These are phyloP conservation scores for Rugonectria rugulosa DNA, from an alignment of 2,329 filamentous ascomycete species.

Conservation along the genomic window DNA sequence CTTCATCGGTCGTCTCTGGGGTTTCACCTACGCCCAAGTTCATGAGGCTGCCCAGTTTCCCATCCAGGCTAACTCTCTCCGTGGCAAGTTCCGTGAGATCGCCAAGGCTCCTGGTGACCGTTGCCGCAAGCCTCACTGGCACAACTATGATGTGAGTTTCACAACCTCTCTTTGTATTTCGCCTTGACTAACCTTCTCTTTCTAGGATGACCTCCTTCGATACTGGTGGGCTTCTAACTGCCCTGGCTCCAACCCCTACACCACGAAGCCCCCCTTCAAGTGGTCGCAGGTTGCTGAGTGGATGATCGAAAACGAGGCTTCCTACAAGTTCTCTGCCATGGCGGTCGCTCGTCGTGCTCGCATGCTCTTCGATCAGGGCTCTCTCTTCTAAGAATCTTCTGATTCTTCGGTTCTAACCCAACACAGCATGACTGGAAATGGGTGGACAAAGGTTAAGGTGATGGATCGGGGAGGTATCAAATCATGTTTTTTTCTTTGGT, in stretches of 20 bases:
- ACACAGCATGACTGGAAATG: too few species aligned
- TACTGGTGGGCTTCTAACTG: background rate
- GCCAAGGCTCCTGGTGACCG: conserved; percentile 69
- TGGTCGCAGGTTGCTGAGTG: background rate
- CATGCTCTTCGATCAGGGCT: background rate
- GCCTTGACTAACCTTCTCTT: background rate
- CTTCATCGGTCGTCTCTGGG: background rate
- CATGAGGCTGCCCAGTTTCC: conserved; percentile 56
- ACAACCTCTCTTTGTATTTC: background rate
- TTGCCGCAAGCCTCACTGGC: conserved; percentile 73
- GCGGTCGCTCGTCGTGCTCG: background rate
- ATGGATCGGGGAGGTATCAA: too few species aligned
- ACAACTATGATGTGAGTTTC: conserved; percentile 68
- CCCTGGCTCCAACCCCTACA: background rate
- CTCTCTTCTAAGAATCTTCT: background rate
- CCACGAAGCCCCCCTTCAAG: background rate
- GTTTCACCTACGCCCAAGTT: background rate
- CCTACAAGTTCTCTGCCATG: background rate
- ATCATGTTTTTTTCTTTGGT: too few species aligned
- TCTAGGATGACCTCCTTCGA: background rate
- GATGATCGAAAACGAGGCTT: too few species aligned
- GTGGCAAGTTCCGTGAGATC: conserved; percentile 71
- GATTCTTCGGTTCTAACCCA: background rate
- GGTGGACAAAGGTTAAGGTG: too few species aligned
- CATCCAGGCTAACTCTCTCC: conserved; percentile 72